Conservation (phyloP, 108 stramenopile species). For the Poteriospumella lacustris region DNA sequence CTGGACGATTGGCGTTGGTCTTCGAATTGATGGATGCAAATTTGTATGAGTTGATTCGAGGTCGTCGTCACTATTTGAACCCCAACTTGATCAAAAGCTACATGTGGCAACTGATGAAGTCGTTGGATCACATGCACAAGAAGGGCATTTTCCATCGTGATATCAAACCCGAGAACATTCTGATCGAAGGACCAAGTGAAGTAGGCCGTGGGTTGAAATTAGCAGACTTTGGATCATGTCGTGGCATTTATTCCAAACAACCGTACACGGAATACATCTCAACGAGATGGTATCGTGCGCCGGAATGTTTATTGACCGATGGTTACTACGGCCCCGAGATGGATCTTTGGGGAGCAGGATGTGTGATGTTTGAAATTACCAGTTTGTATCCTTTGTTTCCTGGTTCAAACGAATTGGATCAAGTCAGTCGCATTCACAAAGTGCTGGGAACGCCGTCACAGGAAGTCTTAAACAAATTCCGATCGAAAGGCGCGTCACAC, state of each 20-base stretch:
- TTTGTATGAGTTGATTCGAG: conserved; percentile 75
- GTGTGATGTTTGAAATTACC: conserved; percentile 73
- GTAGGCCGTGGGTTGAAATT: conserved; percentile 61
- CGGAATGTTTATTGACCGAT: conserved; percentile 70
- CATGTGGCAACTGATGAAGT: conserved; percentile 61
- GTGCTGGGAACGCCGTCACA: conserved; percentile 59
- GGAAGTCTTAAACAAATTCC: conserved; percentile 56
- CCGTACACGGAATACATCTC: conserved; percentile 81
- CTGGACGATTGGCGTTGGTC: conserved; percentile 73
- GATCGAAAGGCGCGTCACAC: conserved; percentile 59
- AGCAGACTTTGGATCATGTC: conserved; percentile 74
- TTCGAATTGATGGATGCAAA: conserved; percentile 85
- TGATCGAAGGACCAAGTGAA: conserved; percentile 59
- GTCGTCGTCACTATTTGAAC: conserved; percentile 51
- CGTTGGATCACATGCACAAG: conserved; percentile 64
- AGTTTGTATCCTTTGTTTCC: conserved; percentile 72
- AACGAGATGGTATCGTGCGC: conserved; percentile 75
- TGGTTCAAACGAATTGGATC: conserved; percentile 68
- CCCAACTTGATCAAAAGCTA: conserved; percentile 52
- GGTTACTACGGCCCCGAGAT: conserved; percentile 74
- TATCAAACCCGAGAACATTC: conserved; percentile 78
- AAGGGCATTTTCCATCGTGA: conserved; percentile 72
- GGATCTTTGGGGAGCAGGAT: conserved; percentile 79
- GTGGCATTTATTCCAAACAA: conserved; percentile 68
- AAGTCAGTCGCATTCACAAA: conserved; percentile 69